Evolutionary conservation across 495 filamentous ascomycete genomes (phyloP), one percentile per base, ranked within the genome.

Genomic region (Pseudomonodictys pantanalensis): DNA sequence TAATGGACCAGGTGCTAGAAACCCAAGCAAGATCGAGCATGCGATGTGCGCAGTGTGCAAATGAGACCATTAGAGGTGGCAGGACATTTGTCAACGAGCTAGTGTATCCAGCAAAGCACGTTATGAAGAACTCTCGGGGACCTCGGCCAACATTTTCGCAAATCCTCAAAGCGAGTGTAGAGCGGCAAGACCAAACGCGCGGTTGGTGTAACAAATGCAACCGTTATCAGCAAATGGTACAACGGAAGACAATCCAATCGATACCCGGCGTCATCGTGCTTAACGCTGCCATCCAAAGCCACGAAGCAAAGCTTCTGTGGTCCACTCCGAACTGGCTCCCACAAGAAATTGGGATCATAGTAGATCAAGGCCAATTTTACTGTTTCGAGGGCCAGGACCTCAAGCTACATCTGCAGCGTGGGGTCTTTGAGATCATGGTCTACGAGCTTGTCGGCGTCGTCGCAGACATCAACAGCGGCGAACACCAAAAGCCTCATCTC

Each of bases 401-500:
- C 30, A 85, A 87, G 66, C 74, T 87, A 23, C 88, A 85, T 57
- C 73, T 85, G 25, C 80, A 83, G 55, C 73, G 82, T 29, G 80
- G 77, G 1, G 80, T 79, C 7, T 86, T 87, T 62, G 82, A 81
- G 2, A 86, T 96, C 42, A 80, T 83, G 18, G 83, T 96, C 0
- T 98, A 97, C 68, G 92, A 96, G 58, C 76, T 98, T 23, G 85
- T 95, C n/a, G 93, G 95, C 3, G 71, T 96, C 61, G 90, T 95
- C 10, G 84, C 90, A 1, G 91, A 96, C 62, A 90, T 97, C 55
- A 87, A 92, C 58, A 86, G 87, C 56, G 85, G 83, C 10, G 83
- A 92, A 56, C 83, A 87, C 23, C 87, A 92, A 69, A 91, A 91
- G 64, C 83, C 90, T 1, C 93, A 99, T 75, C 80, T 99, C 33